Evolutionary conservation across 306 rosid species (phyloP), one percentile per base, ranked within the genome.

Genomic region (Chamaecrista fasciculata): DNA sequence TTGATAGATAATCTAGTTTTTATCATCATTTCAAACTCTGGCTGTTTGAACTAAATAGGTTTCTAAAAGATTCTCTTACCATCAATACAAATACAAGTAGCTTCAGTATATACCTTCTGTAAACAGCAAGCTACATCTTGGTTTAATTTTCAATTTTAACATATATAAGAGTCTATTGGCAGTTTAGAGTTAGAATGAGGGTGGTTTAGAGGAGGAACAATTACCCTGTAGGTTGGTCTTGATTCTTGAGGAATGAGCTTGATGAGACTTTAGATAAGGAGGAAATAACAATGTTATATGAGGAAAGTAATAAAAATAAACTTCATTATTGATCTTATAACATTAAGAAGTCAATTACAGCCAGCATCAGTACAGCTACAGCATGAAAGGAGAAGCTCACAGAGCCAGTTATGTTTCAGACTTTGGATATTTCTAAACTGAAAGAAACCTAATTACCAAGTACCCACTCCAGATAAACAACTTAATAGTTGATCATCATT

Each of bases 1-100:
- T 66, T 61, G 78, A 53, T 51, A 24, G 23, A 18, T 16, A 11
- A 5, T 64, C 46, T 74, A 26, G 33, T 37, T 49, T 28, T 23
- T 59, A 3, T 63, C 50, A 73, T 74, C 50, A 42, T 64, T 24
- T 64, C 42, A 34, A 34, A 39, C 7, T 1, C 70, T 69, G 34
- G 4, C 33, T 70, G 29, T 19, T 55, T 52, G 42, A 33, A 53
- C 57, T 60, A 29, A 28, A 18, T 19, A 33, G 70, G 42, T 70
- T 49, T 70, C 60, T 53, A 48, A 14, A 24, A 57, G 44, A 46
- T 63, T 53, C 24, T 25, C 25, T n/a, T 61, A 37, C 43, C 65
- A 11, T 8, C 44, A 40, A 31, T 55, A 29, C n/a, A n/a, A n/a
- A n/a, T n/a, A n/a, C 47, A 50, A 68, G 29, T 19, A 8, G 16